Base-by-base conservation (phyloP, 139 green algal genomes). In the Coelastrella sp. region DNA sequence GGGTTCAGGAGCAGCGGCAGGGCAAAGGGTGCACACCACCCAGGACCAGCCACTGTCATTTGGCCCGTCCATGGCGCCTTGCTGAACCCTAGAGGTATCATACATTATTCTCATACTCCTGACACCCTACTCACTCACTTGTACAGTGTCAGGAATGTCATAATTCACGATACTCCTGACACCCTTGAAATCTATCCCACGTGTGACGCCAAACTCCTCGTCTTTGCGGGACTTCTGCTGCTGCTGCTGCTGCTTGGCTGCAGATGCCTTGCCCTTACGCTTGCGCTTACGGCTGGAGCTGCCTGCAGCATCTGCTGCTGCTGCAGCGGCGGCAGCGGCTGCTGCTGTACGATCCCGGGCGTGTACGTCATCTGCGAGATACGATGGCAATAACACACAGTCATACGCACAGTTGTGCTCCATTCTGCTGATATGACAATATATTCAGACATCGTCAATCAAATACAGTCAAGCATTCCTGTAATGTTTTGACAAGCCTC, bases 121-220 rank as follows among this genome's bases (percentile, higher is more conserved):
- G n/a, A n/a, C n/a, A n/a, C n/a, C n/a, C n/a, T n/a, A n/a, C n/a
- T 57, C 4, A 23, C 75, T 19, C 75, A 80, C 88, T 71, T 89
- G 82, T 7, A 92, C 78, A 7, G 56, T 80, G 54, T 83, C 83
- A 0, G 97, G 96, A 61, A 96, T 66, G 74, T 99, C 95, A 80
- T 97, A 96, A 92, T 99, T 99, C 73, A 99, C 91, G 7, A 99
- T 96, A 2, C 98, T 99, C 47, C 89, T 78, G 10, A 99, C 98
- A 13, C 96, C 96, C 92, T 99, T 98, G 93, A 99, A 99, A 90
- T 99, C 98, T 19, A 99, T 97, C 22, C 98, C 98, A 0, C 98
- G 92, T 6, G 97, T 98, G 2, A 99, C 98, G 2, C 98, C 98
- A 95, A 98, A 99, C 96, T 99, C 98, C 74, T 95, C 96, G 73